Conservation (phyloP, 2,329 filamentous ascomycete species). For the Fusarium sp. region DNA sequence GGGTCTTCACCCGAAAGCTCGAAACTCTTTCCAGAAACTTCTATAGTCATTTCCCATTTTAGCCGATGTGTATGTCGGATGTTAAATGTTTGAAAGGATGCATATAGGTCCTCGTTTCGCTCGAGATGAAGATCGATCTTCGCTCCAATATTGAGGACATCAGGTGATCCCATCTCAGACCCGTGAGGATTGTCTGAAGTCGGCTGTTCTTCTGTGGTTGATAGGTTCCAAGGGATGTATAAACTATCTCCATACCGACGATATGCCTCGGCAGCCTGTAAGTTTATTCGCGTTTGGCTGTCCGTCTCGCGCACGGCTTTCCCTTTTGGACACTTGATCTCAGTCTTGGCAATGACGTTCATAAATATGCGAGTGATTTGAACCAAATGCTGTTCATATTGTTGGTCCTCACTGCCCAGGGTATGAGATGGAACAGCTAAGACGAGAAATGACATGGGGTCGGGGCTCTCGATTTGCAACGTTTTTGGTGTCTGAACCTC, state of each 20-base stretch:
- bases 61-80: neutral
- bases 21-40: neutral
- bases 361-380: neutral
- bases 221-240: neutral
- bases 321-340: neutral
- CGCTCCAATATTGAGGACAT: neutral
- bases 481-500: neutral
- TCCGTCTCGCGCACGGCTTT: neutral
- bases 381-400: neutral
- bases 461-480: neutral
- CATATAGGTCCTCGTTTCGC: neutral
- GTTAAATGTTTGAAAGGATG: neutral
- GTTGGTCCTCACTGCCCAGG: neutral
- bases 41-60: neutral
- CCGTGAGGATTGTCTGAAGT: fast-evolving
- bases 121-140: neutral
- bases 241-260: neutral
- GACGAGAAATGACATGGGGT: neutral
- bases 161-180: neutral
- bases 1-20: neutral
- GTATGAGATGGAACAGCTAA: neutral
- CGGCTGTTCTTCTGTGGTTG: fast-evolving
- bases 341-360: neutral
- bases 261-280: neutral
- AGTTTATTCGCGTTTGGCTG: neutral